Evolutionary conservation across 164 flowering plant species (phyloP), one percentile per base, ranked within the genome.

Genomic region (Umbellularia californica): DNA sequence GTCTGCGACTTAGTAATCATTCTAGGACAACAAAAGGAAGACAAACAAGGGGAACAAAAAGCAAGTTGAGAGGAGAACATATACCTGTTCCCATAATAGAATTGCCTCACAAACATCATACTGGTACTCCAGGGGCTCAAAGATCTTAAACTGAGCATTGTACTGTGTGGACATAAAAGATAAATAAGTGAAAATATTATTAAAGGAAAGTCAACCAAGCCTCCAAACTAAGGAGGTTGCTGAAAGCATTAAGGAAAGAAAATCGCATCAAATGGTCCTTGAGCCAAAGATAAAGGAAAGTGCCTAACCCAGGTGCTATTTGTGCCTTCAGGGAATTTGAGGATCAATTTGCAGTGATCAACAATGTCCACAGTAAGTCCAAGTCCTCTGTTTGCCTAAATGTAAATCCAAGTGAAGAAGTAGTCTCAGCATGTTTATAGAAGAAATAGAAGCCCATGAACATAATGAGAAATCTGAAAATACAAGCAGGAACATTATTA

Each of bases 21-120:
- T 65, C 69, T 27, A 35, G 60, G 28, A 55, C 71, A 50, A 24
- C 14, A 65, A 71, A 41, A 41, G 3, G 47, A 41, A 41, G 35
- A 41, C 47, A 73, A 50, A n/a, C 17, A 62, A 72, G 58, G 28
- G 50, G 71, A 50, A 24, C 17, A 65, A 72, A 60, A 74, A 12
- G 14, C 11, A 68, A 63, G 72, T 15, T 70, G 11, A 47, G 22
- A 65, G 62, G 47, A 72, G 58, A 33, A 68, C 30, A 50, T 77
- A 35, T 79, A 91, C 99, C 95, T 96, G 97, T 80, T 96, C 99
- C 99, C 99, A 96, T 68, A 96, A 73, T 24, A 94, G 79, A 75
- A 96, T 75, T 22, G 98, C 91, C 76, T 96, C 99, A 77, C 99
- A 94, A 41, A 92, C 83, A 75, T 96, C 95, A 84, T 92, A 96